A percentile compares a stretch with the other conserved stretches of the same genome.
Evolutionary conservation across 2,329 filamentous ascomycete species (phyloP).

Genomic region (Huntiella bhutanensis): DNA sequence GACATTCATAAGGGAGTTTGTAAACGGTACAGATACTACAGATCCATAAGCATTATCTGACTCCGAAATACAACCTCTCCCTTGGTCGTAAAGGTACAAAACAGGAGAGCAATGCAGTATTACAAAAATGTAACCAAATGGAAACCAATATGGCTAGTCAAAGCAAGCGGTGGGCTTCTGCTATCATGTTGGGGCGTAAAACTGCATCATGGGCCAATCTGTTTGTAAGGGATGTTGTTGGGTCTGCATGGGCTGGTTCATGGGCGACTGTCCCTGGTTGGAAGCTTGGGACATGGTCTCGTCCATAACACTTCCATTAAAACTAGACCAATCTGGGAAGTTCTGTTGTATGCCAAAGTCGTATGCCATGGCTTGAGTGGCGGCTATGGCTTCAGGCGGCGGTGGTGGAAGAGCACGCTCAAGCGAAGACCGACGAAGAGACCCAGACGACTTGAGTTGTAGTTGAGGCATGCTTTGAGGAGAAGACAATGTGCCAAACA

Average conservation of each 20-base stretch:
- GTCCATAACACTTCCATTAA: constrained; percentile 19
- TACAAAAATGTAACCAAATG: too few relatives aligned
- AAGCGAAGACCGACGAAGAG: constrained; percentile 14
- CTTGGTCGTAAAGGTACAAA: too few relatives aligned
- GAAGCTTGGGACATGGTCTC: constrained; percentile 13
- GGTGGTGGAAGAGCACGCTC: constrained; percentile 21
- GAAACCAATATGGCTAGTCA: too few relatives aligned
- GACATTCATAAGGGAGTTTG: neutral
- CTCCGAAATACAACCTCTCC: too few relatives aligned
- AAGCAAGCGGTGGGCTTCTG: too few relatives aligned
- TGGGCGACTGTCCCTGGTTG: constrained; percentile 1
- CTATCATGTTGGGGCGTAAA: constrained; percentile 1
- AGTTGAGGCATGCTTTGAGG: constrained; percentile 16
- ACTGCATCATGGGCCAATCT: constrained; percentile 16
- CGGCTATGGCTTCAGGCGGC: constrained; percentile 10
- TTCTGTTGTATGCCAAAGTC: constrained; percentile 23
- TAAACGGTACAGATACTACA: too few relatives aligned
- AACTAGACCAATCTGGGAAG: constrained; percentile 25
- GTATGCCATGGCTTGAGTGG: constrained; percentile 22
- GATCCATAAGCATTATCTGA: too few relatives aligned
- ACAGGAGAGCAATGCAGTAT: too few relatives aligned
- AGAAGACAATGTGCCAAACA: constrained; percentile 10
- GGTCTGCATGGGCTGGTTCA: constrained; percentile 3
- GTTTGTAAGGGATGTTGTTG: constrained; percentile 13
- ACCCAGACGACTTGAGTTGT: constrained; percentile 16